These are phyloP conservation scores for Flaveria robusta DNA, from an alignment of 129 eudicot species.

Conservation along the genomic window DNA sequence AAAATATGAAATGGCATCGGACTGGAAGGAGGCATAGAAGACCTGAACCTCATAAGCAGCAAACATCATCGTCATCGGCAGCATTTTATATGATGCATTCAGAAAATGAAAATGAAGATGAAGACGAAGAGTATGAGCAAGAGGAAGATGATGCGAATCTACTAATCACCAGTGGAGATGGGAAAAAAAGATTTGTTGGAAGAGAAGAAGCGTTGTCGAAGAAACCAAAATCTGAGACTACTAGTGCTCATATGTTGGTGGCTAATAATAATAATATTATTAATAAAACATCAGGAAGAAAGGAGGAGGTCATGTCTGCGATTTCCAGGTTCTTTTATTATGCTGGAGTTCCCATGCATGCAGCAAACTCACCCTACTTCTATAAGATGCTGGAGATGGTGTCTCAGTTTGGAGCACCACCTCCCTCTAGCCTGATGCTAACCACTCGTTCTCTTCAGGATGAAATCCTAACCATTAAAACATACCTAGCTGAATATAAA, in stretches of 20 bases:
- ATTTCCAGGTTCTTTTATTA: constrained; percentile 85
- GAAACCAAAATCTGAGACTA: constrained; percentile 47
- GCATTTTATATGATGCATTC: constrained; percentile 60
- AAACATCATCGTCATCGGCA: constrained; percentile 50
- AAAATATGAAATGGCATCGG: constrained; percentile 99
- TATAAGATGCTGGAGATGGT: constrained; percentile 93
- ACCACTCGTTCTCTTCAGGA: constrained; percentile 75
- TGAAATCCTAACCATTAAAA: constrained; percentile 61
- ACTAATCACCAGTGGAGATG: constrained; percentile 51
- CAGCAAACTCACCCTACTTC: constrained; percentile 85
- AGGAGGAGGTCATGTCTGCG: constrained; percentile 74
- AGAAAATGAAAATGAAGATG: constrained; percentile 67
- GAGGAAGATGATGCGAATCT: constrained; percentile 56
- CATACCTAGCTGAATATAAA: constrained; percentile 68
- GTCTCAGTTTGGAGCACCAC: constrained; percentile 69
- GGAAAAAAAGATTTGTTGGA: constrained; percentile 44
- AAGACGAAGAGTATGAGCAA: constrained; percentile 70
- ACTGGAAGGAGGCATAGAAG: constrained; percentile 87
- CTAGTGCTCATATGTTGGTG: constrained; percentile 27
- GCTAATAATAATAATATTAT: neutral
- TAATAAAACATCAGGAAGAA: constrained; percentile 43
- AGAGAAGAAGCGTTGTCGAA: constrained; percentile 51
- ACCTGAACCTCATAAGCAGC: constrained; percentile 45
- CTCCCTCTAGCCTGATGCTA: constrained; percentile 59
- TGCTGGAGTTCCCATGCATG: constrained; percentile 82